These are phyloP conservation scores for Hura crepitans DNA, from an alignment of 441 rosid genomes.

Conservation along the genomic window DNA sequence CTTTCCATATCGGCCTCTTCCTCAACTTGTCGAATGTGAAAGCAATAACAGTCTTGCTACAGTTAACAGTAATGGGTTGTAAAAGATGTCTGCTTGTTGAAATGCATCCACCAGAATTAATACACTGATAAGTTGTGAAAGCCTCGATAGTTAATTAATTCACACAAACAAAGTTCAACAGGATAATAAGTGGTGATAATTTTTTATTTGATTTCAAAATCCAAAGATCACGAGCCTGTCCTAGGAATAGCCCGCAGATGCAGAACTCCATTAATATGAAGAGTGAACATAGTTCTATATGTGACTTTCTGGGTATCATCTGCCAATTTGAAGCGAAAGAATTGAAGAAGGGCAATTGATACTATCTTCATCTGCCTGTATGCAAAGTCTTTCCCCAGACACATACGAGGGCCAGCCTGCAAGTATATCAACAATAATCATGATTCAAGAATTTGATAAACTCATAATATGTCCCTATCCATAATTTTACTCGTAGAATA, in stretches of 20 bases:
- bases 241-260: conserved; percentile 44
- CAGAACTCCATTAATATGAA: conserved; percentile 55
- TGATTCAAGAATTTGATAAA: no score
- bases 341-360: conserved; percentile 50
- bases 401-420: conserved; percentile 61
- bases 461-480: no score
- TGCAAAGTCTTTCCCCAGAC: conserved; percentile 52
- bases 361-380: conserved; percentile 66
- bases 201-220: neutral
- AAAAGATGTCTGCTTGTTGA: neutral
- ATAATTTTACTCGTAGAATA: no score
- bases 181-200: neutral
- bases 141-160: no score
- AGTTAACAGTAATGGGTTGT: neutral
- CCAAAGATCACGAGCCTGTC: conserved; percentile 1
- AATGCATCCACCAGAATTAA: no score
- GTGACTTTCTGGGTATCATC: conserved; percentile 36
- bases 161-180: neutral
- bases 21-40: neutral
- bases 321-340: conserved; percentile 52
- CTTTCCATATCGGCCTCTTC: conserved; percentile 24
- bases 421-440: neutral
- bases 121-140: no score
- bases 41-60: conserved; percentile 9
- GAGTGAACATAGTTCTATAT: conserved; percentile 65